phyloP scores from a whole-genome alignment of 306 rosid species.

The Prunus dulcis region DNA sequence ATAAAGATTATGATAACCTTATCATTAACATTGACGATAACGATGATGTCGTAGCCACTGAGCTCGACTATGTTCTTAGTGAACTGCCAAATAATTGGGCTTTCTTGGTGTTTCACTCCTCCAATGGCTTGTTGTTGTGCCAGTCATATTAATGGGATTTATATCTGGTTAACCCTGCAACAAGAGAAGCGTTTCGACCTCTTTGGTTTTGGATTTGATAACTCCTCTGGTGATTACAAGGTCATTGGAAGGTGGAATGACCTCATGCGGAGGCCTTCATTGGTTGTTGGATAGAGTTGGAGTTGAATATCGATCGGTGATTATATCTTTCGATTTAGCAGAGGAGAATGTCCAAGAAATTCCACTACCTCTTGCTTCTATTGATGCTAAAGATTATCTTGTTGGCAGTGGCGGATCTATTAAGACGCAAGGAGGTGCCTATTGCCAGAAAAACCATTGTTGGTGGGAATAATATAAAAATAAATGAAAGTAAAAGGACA shows the following conservation, averaged over 20 bases:
- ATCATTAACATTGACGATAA: not conserved
- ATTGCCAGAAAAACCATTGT: too few species aligned
- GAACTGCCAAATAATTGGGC: not conserved
- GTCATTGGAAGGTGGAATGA: not conserved
- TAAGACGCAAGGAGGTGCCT: too few species aligned
- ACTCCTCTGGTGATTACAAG: not conserved
- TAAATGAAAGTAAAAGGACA: too few species aligned
- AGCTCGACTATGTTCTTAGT: not conserved
- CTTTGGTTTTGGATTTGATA: slow-evolving; percentile 5
- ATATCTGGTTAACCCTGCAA: not conserved
- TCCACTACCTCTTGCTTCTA: not conserved
- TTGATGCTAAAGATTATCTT: not conserved
- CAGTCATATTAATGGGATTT: not conserved
- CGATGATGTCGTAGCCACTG: not conserved
- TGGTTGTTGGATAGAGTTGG: not conserved
- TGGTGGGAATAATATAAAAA: too few species aligned
- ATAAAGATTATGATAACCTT: not conserved
- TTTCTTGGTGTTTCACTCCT: not conserved
- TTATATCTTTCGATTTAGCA: not conserved
- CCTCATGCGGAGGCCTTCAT: not conserved
- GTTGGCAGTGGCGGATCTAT: too few species aligned
- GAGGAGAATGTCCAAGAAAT: not conserved
- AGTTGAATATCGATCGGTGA: not conserved
- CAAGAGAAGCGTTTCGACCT: too few species aligned
- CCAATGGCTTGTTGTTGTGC: not conserved